Conservation (phyloP, 306 rosid species). For the Vachellia collinsii region DNA sequence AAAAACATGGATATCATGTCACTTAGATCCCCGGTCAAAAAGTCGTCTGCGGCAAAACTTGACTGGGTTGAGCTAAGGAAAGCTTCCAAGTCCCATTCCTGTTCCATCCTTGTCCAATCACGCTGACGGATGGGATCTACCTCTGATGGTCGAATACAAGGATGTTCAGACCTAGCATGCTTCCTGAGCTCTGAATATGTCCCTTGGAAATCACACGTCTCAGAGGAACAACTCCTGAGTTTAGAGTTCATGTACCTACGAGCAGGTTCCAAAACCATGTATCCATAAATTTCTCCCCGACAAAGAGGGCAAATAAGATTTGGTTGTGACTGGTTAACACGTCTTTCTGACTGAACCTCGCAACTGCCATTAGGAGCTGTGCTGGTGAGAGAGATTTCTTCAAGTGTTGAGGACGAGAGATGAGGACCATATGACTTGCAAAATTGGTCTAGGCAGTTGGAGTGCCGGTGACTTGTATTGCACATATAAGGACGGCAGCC, state of each 20-base stretch:
- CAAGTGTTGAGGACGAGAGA: slow-evolving; percentile 52
- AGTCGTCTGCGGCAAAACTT: slow-evolving; percentile 40
- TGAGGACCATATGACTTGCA: slow-evolving; percentile 64
- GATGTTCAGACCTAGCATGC: slow-evolving; percentile 86
- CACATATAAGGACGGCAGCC: slow-evolving; percentile 90
- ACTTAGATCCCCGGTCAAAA: slow-evolving; percentile 27
- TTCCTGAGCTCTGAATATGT: slow-evolving; percentile 74
- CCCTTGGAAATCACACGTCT: slow-evolving; percentile 68
- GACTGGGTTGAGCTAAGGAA: slow-evolving; percentile 60
- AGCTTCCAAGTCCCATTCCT: slow-evolving; percentile 62
- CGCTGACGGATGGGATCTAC: slow-evolving; percentile 59
- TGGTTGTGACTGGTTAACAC: slow-evolving; percentile 46
- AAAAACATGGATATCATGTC: slow-evolving; percentile 47
- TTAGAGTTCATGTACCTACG: slow-evolving; percentile 68
- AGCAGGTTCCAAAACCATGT: slow-evolving; percentile 61
- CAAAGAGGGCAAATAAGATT: slow-evolving; percentile 78
- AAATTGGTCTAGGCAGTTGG: slow-evolving; percentile 87
- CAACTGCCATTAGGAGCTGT: slow-evolving; percentile 41
- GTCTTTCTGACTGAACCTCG: slow-evolving; percentile 41
- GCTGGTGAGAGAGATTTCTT: slow-evolving; percentile 59
- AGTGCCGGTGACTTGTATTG: slow-evolving; percentile 82
- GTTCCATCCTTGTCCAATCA: slow-evolving; percentile 78
- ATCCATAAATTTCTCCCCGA: slow-evolving; percentile 81
- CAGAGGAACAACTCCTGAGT: slow-evolving; percentile 73
- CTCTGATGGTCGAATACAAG: slow-evolving; percentile 70